Evolutionary conservation across 306 rosid species (phyloP).

Genomic region (Pyrus betulifolia): DNA sequence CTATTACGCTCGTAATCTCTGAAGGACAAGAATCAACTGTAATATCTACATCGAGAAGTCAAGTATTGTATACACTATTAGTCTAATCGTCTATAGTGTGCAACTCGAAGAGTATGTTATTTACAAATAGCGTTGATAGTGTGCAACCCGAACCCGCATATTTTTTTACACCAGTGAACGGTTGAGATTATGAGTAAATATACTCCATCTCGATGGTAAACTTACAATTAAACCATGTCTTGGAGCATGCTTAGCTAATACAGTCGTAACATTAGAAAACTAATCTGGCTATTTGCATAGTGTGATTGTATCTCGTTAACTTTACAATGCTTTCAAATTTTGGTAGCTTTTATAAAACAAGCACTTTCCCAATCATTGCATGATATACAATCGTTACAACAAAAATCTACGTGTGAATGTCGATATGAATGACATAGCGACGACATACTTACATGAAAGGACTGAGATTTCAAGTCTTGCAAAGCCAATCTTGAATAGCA

Average conservation of each 20-base stretch:
- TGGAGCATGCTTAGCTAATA: too few relatives aligned
- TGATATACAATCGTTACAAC: neutral
- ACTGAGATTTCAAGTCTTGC: conserved; percentile 40
- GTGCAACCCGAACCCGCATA: neutral
- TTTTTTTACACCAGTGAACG: neutral
- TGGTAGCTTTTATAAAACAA: neutral
- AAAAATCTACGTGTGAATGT: neutral
- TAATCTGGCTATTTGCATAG: neutral
- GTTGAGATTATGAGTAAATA: neutral
- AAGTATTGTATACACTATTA: neutral
- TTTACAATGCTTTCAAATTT: neutral
- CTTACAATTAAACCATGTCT: neutral
- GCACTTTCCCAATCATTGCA: neutral
- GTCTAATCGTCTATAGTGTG: neutral
- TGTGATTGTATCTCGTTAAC: neutral
- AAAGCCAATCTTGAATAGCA: conserved; percentile 91
- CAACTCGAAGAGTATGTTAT: neutral
- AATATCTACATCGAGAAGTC: neutral
- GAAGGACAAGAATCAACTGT: neutral
- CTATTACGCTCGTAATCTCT: neutral
- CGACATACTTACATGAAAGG: neutral
- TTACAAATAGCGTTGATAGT: neutral
- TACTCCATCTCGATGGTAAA: neutral
- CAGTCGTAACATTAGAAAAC: neutral
- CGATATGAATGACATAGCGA: neutral